phyloP scores from a whole-genome alignment of 371 early-diverging fungal genomes.

The Mucor saturninus region DNA sequence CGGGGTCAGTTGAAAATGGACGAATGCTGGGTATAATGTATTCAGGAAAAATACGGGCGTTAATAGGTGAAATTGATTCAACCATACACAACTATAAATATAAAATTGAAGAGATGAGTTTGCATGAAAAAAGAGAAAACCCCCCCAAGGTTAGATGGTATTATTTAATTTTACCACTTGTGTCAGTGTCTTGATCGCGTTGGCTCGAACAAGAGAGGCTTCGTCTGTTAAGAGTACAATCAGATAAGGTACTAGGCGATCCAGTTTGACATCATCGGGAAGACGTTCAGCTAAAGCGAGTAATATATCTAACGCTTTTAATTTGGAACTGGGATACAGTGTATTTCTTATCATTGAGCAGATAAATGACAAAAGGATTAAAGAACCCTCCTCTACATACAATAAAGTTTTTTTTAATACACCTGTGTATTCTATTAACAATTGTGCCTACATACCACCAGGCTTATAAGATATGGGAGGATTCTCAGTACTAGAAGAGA shows the following conservation, averaged over 20 bases:
- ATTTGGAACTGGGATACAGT: slow-evolving; percentile 71
- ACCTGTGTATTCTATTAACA: not conserved
- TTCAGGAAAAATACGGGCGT: slow-evolving; percentile 88
- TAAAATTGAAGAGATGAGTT: not conserved
- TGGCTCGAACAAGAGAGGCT: slow-evolving; percentile 72
- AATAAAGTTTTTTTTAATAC: not conserved
- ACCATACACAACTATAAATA: slow-evolving; percentile 69
- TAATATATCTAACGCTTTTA: slow-evolving; percentile 80
- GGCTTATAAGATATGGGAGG: slow-evolving; percentile 6
- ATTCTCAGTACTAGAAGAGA: slow-evolving; percentile 14
- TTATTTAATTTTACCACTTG: slow-evolving; percentile 63
- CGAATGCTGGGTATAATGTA: slow-evolving; percentile 83
- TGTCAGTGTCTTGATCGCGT: slow-evolving; percentile 75
- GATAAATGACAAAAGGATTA: slow-evolving; percentile 67
- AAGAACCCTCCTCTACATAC: slow-evolving; percentile 61
- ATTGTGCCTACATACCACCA: slow-evolving; percentile 11
- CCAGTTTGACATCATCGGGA: slow-evolving; percentile 76
- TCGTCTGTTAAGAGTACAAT: slow-evolving; percentile 75
- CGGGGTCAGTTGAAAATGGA: slow-evolving; percentile 70
- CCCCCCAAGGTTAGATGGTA: not conserved
- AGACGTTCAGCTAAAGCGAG: slow-evolving; percentile 70
- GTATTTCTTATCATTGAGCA: slow-evolving; percentile 77
- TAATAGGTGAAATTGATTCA: slow-evolving; percentile 78
- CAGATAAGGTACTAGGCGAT: slow-evolving; percentile 85
- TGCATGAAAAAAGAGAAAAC: not conserved